phyloP scores from a whole-genome alignment of 495 filamentous ascomycete genomes.

The Aspergillus diversus region DNA sequence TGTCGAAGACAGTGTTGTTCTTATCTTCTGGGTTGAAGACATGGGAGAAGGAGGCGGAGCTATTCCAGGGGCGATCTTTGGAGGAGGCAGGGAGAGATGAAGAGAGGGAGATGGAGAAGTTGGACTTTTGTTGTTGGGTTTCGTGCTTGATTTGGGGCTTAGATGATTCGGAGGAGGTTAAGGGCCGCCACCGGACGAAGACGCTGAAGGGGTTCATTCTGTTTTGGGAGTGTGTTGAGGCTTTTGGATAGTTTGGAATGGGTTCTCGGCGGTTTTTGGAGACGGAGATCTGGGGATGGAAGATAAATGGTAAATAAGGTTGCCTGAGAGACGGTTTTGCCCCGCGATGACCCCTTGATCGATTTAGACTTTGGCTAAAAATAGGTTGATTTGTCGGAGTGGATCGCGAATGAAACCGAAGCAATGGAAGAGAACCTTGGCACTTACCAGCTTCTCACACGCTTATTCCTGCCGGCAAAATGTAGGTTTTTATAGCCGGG shows the following conservation, averaged over 20 bases:
- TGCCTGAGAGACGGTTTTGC: background rate
- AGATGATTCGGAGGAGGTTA: background rate
- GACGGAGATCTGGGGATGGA: no score
- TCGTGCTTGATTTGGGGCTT: background rate
- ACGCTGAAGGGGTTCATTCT: conserved; percentile 7
- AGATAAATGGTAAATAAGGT: background rate
- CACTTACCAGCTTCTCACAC: no score
- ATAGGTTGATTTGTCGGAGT: background rate
- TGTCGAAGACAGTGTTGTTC: conserved; percentile 18
- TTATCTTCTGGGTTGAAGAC: conserved; percentile 12
- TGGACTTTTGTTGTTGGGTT: background rate
- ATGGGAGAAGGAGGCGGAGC: conserved; percentile 7
- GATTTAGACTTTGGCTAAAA: background rate
- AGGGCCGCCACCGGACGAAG: background rate
- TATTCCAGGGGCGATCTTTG: conserved; percentile 17
- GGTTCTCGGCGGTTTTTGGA: background rate
- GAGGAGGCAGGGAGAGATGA: background rate
- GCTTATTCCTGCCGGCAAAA: no score
- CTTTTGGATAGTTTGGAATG: background rate
- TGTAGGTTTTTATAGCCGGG: no score
- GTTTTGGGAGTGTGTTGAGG: background rate
- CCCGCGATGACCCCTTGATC: background rate
- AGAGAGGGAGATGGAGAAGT: conserved; percentile 13
- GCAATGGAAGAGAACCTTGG: no score
- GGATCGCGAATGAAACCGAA: no score